These are phyloP conservation scores for Nannochloris sp. DNA, from an alignment of 139 green algal species.

Conservation along the genomic window DNA sequence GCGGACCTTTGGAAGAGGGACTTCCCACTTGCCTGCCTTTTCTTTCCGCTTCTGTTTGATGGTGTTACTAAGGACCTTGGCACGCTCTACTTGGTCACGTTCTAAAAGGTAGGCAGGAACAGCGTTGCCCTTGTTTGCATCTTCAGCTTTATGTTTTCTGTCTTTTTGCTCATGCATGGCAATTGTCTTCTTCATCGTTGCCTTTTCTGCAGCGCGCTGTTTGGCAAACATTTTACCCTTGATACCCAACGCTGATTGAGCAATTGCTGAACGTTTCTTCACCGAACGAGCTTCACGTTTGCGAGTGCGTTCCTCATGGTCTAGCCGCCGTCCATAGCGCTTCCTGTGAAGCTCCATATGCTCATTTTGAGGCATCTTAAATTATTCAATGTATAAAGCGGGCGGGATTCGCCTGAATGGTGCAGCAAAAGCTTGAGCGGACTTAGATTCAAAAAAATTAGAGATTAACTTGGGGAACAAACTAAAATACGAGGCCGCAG, in stretches of 20 bases:
- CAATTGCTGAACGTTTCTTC: slow-evolving; percentile 78
- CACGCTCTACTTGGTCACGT: slow-evolving; percentile 90
- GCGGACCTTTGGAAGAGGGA: slow-evolving; percentile 96
- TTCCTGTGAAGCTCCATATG: slow-evolving; percentile 97
- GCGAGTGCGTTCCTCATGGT: slow-evolving; percentile 87
- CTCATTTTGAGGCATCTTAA: slow-evolving; percentile 93
- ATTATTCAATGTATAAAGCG: neutral
- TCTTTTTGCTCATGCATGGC: slow-evolving; percentile 95
- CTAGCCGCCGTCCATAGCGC: slow-evolving; percentile 80
- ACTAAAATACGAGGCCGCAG: too few species aligned
- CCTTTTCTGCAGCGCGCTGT: slow-evolving; percentile 95
- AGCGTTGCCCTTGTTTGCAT: slow-evolving; percentile 74
- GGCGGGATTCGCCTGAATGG: too few species aligned
- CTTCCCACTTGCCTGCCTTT: slow-evolving; percentile 99
- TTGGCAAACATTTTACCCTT: slow-evolving; percentile 98
- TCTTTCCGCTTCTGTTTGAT: slow-evolving; percentile 99
- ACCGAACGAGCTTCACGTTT: slow-evolving; percentile 92
- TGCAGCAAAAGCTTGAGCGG: too few species aligned
- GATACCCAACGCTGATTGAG: slow-evolving; percentile 79
- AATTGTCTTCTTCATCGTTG: slow-evolving; percentile 97
- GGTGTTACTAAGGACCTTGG: slow-evolving; percentile 99
- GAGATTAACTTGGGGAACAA: too few species aligned
- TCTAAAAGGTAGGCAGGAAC: slow-evolving; percentile 98
- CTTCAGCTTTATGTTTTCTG: slow-evolving; percentile 87
- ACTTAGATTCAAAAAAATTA: too few species aligned